Evolutionary conservation across 2,329 filamentous ascomycete species (phyloP), one percentile per base, ranked within the genome.

Genomic region (Ophiostoma novo-ulmi): DNA sequence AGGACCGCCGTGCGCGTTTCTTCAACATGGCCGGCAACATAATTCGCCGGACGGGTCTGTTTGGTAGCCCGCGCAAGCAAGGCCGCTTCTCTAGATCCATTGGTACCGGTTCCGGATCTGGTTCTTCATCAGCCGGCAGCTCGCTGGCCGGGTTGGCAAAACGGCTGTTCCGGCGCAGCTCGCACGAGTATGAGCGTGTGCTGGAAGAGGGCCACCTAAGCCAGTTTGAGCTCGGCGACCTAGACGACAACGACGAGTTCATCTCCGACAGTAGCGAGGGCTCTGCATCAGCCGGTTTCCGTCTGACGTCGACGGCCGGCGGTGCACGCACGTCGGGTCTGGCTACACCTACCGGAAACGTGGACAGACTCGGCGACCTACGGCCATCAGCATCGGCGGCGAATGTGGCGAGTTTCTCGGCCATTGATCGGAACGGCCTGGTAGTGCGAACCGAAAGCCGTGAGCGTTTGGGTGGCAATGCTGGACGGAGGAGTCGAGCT

Each of bases 371-470:
- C 66, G 87, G 88, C 52, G 81, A 83, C 52, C 71, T 80, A 17
- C 78, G 79, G 36, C 76, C 76, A 75, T 77, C 14, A 5, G 22
- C 66, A 7, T 66, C 67, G 20, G 41, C 20, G 61, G 39, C 20
- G 10, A 67, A 48, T 22, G 39, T 41, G 11, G 65, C 64, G 3
- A 20, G 65, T 22, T 55, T 89, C 36, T 65, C 63, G 36, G 35
- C 63, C 36, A 65, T 65, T 76, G 87, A 89, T 74, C 81, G 93
- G 55, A 88, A 87, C 66, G 94, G 94, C 1, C 78, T 97, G 73
- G 89, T 92, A 70, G 87, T 93, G 2, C 84, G 94, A 74, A 96
- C 92, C 0, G 94, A 97, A 77, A 97, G 93, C 77, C 85, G 93
- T 69, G 95, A 98, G 77, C 85, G 92, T 71, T 80, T 97, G 52